A percentile compares a stretch with the other conserved stretches of the same genome.
Conservation (phyloP, 2,329 filamentous ascomycete species). For the Aplosporella prunicola region DNA sequence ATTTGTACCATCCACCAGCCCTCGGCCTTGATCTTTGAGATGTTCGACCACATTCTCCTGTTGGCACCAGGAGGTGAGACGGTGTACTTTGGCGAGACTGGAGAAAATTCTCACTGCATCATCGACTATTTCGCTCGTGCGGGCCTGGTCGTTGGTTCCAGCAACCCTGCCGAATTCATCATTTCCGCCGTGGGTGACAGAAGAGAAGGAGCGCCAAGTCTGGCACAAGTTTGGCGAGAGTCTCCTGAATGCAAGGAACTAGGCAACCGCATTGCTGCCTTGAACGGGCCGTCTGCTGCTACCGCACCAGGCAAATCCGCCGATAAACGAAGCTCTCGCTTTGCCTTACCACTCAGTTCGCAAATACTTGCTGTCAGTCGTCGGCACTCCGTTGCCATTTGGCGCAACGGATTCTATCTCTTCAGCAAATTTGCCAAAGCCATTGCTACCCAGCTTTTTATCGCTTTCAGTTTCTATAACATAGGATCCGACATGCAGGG, state of each 20-base stretch:
- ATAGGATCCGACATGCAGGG: slow-evolving; percentile 32
- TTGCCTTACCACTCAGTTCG: slow-evolving; percentile 33
- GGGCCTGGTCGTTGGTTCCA: slow-evolving; percentile 43
- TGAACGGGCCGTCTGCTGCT: slow-evolving; percentile 30
- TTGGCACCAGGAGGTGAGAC: slow-evolving; percentile 55
- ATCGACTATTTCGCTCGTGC: slow-evolving; percentile 44
- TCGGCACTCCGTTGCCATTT: slow-evolving; percentile 50
- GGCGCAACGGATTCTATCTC: slow-evolving; percentile 56
- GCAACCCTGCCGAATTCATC: slow-evolving; percentile 48
- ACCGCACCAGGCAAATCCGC: slow-evolving; percentile 24
- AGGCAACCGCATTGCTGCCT: slow-evolving; percentile 37
- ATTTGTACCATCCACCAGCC: slow-evolving; percentile 96
- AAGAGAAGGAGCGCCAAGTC: slow-evolving; percentile 39
- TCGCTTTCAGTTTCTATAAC: slow-evolving; percentile 42
- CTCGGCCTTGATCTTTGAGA: slow-evolving; percentile 90
- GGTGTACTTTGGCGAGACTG: slow-evolving; percentile 55
- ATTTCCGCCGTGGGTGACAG: slow-evolving; percentile 41
- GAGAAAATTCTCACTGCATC: slow-evolving; percentile 31
- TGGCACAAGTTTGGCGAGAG: slow-evolving; percentile 36
- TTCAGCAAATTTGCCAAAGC: slow-evolving; percentile 53
- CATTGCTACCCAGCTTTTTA: slow-evolving; percentile 40
- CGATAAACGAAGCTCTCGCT: slow-evolving; percentile 41
- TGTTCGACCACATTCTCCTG: slow-evolving; percentile 58
- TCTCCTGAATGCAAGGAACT: slow-evolving; percentile 33
- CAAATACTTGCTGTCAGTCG: slow-evolving; percentile 34